Evolutionary conservation across 2,329 filamentous ascomycete species (phyloP), one percentile per base, ranked within the genome.

Genomic region (Fusarium oligoseptatum): DNA sequence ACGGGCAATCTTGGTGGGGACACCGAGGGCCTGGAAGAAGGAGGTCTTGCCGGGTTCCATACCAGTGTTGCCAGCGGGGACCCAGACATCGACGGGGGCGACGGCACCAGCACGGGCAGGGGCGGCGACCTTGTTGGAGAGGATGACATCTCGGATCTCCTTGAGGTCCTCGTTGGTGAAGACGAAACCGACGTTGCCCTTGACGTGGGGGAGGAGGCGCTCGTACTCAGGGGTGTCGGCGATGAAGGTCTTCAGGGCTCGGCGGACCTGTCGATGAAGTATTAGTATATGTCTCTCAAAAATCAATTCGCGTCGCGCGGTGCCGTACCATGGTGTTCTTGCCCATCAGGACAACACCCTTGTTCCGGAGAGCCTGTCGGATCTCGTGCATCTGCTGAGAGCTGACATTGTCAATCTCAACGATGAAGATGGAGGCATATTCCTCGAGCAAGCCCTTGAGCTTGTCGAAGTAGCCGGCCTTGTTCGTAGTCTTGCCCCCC

Each of bases 351-450:
- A 99, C 95, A 81, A 98, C 94, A 88, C 92, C 95, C 87, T 97
- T 88, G 76, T 93, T 93, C 86, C 97, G 95, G 86, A 99, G 94
- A 83, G 94, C 88, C 83, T 93, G 88, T 86, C 97, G 94, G 87
- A 99, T 98, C 92, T 99, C 97, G 94, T 99, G 97, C 97, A 99
- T 99, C 93, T 99, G 97, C 92, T 99, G 97, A 81, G 97, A 99
- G 87, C 93, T 95, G 92, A 99, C 97, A 99, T 98, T 99, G 95
- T 98, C 94, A 85, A 96, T 93, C 84, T 92, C 84, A 87, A 98
- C 95, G 87, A 99, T 95, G 94, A 99, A 98, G 90, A 98, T 94
- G 84, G 94, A 96, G 87, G 92, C 92, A 93, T 97, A 98, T 86
- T 95, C 93, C 90, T 98, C 94, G 86, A 99, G 93, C 86, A 98